phyloP scores from a whole-genome alignment of 441 rosid species.

The Adansonia madagascariensis region DNA sequence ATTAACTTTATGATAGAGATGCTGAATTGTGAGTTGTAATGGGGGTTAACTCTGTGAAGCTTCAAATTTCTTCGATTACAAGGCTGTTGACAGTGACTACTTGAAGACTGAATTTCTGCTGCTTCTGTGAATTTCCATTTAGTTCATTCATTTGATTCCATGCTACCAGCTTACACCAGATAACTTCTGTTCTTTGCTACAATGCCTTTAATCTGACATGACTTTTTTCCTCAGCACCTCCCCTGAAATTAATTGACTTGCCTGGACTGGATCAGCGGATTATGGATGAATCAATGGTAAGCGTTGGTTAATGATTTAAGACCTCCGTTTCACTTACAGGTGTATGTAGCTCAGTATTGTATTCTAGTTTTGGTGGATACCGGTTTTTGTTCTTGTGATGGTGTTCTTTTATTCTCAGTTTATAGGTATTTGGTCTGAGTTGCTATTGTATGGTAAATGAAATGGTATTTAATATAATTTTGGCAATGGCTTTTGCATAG shows the following conservation, averaged over 20 bases:
- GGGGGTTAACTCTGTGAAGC: conserved; percentile 12
- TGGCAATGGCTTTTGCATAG: conserved; percentile 33
- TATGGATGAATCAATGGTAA: conserved; percentile 66
- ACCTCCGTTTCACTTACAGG: conserved; percentile 18
- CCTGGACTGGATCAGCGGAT: conserved; percentile 76
- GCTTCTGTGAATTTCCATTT: conserved; percentile 12
- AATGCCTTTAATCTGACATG: conserved; percentile 13
- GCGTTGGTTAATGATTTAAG: conserved; percentile 29
- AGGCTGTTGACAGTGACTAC: conserved; percentile 1
- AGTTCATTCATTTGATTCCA: conserved; percentile 5
- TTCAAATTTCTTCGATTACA: not conserved
- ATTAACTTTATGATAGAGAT: not conserved
- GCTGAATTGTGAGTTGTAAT: not conserved
- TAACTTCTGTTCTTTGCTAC: not conserved
- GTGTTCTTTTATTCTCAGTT: not conserved
- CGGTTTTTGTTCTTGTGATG: conserved; percentile 11
- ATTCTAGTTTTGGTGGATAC: not conserved
- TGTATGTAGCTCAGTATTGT: not conserved
- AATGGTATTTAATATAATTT: conserved; percentile 17
- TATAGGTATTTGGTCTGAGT: conserved; percentile 15
- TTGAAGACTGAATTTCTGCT: conserved; percentile 3
- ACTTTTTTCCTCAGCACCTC: conserved; percentile 57
- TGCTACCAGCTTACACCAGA: not conserved
- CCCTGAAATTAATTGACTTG: conserved; percentile 67
- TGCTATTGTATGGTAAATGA: conserved; percentile 4